A percentile compares a stretch with the other conserved stretches of the same genome.
Evolutionary conservation across 2,329 filamentous ascomycete genomes (phyloP).

Genomic region (Albophoma yamanashiensis): DNA sequence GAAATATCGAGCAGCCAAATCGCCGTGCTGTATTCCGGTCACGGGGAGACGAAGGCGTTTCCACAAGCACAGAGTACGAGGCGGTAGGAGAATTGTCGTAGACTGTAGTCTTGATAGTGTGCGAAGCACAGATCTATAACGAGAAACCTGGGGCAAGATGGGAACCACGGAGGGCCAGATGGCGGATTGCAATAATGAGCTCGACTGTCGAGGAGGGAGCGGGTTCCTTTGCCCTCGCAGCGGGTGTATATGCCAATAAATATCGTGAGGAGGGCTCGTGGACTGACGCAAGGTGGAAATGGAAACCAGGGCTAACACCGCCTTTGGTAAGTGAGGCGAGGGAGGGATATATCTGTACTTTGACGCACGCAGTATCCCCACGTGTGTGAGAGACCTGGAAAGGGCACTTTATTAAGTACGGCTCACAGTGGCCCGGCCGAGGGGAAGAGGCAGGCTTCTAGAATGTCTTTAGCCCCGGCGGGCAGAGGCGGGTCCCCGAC

Average conservation of each 20-base stretch:
- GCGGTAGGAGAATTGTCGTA: background rate
- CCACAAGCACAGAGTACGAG: background rate
- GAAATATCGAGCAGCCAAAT: too few relatives aligned
- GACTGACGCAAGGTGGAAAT: background rate
- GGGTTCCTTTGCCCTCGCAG: background rate
- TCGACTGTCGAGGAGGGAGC: background rate
- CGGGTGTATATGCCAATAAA: background rate
- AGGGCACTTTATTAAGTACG: background rate
- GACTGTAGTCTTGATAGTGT: background rate
- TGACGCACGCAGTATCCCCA: background rate
- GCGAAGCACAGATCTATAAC: background rate
- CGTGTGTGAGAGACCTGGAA: background rate
- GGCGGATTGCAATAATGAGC: background rate
- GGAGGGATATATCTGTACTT: background rate
- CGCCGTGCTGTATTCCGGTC: background rate
- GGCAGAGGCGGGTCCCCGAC: background rate
- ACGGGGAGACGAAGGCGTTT: background rate
- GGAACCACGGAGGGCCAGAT: background rate
- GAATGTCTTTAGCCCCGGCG: background rate
- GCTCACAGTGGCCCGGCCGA: background rate
- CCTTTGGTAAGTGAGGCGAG: background rate
- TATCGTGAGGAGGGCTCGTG: background rate
- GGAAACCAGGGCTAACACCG: background rate
- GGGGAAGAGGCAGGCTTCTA: background rate
- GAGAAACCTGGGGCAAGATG: background rate